Evolutionary conservation across 176 grass and related monocot genomes (phyloP).

Genomic region (Oryza meyeriana): DNA sequence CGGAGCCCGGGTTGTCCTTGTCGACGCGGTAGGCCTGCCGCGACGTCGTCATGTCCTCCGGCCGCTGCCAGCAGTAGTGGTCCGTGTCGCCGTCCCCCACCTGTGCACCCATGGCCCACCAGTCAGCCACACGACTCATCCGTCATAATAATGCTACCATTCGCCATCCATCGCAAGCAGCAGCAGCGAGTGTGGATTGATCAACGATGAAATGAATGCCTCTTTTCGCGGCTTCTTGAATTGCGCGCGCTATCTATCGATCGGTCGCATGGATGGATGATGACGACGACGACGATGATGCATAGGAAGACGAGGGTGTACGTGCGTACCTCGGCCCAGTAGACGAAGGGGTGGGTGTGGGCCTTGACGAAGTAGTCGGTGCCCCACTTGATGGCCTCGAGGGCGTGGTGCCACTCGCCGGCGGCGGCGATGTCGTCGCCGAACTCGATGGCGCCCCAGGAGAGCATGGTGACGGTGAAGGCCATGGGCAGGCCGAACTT

Average conservation of each 20-base stretch:
- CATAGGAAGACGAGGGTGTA: too few relatives aligned
- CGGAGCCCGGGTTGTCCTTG: conserved; percentile 70
- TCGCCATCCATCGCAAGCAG: not conserved
- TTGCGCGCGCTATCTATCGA: not conserved
- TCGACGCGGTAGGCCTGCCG: conserved; percentile 85
- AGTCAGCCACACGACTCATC: not conserved
- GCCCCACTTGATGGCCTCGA: conserved; percentile 97
- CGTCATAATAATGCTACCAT: conserved; percentile 16
- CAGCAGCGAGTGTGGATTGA: conserved; percentile 4
- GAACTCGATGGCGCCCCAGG: conserved; percentile 82
- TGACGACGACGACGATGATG: not conserved
- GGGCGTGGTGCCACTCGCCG: conserved; percentile 56
- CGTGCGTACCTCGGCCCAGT: conserved; percentile 87
- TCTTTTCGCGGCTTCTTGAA: not conserved
- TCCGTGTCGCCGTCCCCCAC: conserved; percentile 91
- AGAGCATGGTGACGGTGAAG: conserved; percentile 90
- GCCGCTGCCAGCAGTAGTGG: conserved; percentile 96
- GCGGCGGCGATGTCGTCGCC: conserved; percentile 51
- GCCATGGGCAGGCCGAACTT: conserved; percentile 98
- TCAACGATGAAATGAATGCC: not conserved
- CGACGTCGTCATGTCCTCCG: conserved; percentile 96
- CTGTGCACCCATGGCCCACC: conserved; percentile 4
- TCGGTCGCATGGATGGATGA: not conserved
- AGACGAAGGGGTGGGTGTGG: conserved; percentile 75
- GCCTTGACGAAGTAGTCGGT: conserved; percentile 98